A percentile compares a stretch with the other conserved stretches of the same genome.
Evolutionary conservation across 202 grass and related monocot species (phyloP).

Genomic region (Panicum hallii): DNA sequence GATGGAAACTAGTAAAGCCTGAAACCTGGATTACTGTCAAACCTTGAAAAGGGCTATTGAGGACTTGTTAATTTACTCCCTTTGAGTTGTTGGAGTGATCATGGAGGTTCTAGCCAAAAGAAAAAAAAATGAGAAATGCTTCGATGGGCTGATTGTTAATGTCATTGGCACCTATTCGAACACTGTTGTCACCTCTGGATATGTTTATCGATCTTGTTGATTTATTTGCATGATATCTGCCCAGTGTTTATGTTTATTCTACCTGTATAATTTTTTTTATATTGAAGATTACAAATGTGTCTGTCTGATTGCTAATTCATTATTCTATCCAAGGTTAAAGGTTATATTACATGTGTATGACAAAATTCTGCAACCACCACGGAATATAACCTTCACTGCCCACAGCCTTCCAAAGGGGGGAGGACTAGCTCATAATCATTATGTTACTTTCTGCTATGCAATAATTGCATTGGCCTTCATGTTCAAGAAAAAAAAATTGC

Average conservation of each 20-base stretch:
- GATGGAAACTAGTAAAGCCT: neutral
- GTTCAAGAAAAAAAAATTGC: neutral
- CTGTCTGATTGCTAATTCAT: conserved; percentile 25
- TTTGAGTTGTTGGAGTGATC: conserved; percentile 6
- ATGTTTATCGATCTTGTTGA: neutral
- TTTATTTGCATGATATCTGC: conserved; percentile 13
- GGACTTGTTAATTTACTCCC: conserved; percentile 9
- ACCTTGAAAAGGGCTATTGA: neutral
- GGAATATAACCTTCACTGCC: conserved; percentile 10
- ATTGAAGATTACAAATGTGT: conserved; percentile 2
- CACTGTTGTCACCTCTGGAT: neutral
- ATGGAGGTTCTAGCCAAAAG: conserved; percentile 1
- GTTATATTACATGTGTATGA: neutral
- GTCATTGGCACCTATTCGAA: neutral
- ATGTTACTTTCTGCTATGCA: conserved; percentile 10
- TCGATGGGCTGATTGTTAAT: neutral
- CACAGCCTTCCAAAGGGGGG: too few species aligned
- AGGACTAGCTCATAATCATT: neutral
- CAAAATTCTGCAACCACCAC: neutral
- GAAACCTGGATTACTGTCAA: conserved; percentile 9
- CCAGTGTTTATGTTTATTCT: conserved; percentile 20
- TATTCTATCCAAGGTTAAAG: neutral
- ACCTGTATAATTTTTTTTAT: conserved; percentile 11
- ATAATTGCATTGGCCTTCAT: conserved; percentile 1
- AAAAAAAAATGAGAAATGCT: neutral